Conservation (phyloP, 2,329 filamentous ascomycete species). For the Phialophora expanda region DNA sequence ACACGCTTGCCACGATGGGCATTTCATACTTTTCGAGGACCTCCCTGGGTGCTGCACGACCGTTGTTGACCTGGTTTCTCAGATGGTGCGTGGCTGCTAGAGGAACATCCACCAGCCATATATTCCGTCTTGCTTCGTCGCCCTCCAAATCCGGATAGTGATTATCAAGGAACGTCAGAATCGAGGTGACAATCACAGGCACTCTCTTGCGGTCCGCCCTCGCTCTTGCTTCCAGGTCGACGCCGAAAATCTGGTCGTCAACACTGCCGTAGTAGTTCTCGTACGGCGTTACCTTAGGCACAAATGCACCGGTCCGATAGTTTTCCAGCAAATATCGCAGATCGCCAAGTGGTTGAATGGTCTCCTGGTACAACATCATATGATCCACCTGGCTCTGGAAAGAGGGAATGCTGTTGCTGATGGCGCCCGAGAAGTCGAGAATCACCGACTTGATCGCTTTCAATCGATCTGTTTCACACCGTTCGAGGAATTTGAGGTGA, state of each 20-base stretch:
- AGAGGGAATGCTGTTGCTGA: constrained; percentile 97
- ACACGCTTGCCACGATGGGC: constrained; percentile 85
- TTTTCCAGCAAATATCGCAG: constrained; percentile 94
- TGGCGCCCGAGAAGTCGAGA: constrained; percentile 93
- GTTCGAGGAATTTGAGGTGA: constrained; percentile 93
- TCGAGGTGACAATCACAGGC: constrained; percentile 86
- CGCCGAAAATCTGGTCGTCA: constrained; percentile 96
- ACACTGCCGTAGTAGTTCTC: constrained; percentile 99
- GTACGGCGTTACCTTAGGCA: constrained; percentile 88
- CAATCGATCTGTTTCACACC: constrained; percentile 91
- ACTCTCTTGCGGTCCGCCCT: constrained; percentile 94
- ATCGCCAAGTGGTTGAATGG: constrained; percentile 90
- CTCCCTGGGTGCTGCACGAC: constrained; percentile 76
- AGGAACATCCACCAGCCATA: constrained; percentile 94
- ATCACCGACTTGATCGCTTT: constrained; percentile 99
- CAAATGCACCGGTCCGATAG: constrained; percentile 91
- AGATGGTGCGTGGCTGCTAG: constrained; percentile 83
- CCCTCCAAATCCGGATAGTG: constrained; percentile 97
- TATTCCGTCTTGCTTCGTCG: constrained; percentile 86
- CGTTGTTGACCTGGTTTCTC: constrained; percentile 81
- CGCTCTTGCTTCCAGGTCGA: constrained; percentile 94
- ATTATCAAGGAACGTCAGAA: constrained; percentile 93
- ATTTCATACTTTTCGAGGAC: constrained; percentile 87
- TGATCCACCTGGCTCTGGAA: constrained; percentile 95
- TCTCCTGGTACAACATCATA: constrained; percentile 99